phyloP scores from a whole-genome alignment of 495 filamentous ascomycete species.

The Daldinia childiae region DNA sequence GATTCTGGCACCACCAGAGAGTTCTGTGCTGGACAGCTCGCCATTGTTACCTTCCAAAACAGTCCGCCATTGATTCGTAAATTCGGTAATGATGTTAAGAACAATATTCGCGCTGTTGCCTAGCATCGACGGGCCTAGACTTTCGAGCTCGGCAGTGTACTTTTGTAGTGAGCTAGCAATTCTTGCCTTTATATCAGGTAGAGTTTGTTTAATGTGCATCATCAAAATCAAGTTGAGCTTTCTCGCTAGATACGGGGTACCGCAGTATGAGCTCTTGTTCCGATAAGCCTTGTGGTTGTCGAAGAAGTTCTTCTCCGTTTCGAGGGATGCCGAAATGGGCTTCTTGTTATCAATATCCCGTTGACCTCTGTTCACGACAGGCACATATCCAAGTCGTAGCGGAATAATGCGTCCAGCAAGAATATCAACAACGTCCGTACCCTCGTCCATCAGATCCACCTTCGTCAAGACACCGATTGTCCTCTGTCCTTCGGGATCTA shows the following conservation, averaged over 20 bases:
- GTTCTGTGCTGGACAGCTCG: slow-evolving; percentile 90
- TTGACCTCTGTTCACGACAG: slow-evolving; percentile 99
- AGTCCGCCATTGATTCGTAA: slow-evolving; percentile 95
- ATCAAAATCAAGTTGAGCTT: slow-evolving; percentile 99
- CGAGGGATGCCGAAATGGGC: slow-evolving; percentile 89
- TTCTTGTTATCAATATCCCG: slow-evolving; percentile 98
- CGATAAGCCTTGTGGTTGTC: slow-evolving; percentile 98
- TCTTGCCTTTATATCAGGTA: slow-evolving; percentile 97
- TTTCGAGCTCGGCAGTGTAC: slow-evolving; percentile 81
- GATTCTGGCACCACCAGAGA: slow-evolving; percentile 97
- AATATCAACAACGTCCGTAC: slow-evolving; percentile 99
- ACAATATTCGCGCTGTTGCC: slow-evolving; percentile 97
- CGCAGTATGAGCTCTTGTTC: slow-evolving; percentile 98
- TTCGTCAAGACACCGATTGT: slow-evolving; percentile 99
- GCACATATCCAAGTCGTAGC: slow-evolving; percentile 93
- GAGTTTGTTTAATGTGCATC: slow-evolving; percentile 99
- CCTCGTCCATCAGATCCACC: slow-evolving; percentile 99
- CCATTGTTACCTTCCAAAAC: slow-evolving; percentile 96
- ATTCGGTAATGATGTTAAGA: slow-evolving; percentile 98
- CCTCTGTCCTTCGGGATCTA: slow-evolving; percentile 96
- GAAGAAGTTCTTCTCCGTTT: slow-evolving; percentile 97
- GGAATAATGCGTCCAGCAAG: slow-evolving; percentile 98
- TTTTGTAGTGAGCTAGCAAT: slow-evolving; percentile 93
- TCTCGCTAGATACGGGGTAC: slow-evolving; percentile 93
- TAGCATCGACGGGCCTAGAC: slow-evolving; percentile 92